These are phyloP conservation scores for Litsea cubeba DNA, from an alignment of 164 flowering plant genomes.

Conservation along the genomic window DNA sequence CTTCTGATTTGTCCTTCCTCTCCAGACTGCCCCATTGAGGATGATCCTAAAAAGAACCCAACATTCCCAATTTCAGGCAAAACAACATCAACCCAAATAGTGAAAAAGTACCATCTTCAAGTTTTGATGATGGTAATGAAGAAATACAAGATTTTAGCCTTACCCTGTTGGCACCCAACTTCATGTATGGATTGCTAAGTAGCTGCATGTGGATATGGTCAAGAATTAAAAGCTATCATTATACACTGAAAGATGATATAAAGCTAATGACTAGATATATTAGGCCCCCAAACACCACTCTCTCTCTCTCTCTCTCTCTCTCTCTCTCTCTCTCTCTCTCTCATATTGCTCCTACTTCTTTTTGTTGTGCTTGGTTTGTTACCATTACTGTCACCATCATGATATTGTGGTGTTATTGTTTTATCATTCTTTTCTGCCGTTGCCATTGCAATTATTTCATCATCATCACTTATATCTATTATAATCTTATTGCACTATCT, in stretches of 20 bases:
- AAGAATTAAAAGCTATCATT: neutral
- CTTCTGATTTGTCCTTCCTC: slow-evolving; percentile 40
- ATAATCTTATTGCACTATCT: neutral
- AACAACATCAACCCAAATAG: neutral
- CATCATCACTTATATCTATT: neutral
- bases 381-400: neutral
- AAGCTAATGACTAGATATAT: neutral
- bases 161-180: slow-evolving; percentile 45
- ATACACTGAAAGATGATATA: neutral
- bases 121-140: neutral
- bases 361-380: neutral
- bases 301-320: slow-evolving; percentile 4
- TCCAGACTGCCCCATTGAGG: slow-evolving; percentile 50
- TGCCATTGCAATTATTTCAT: neutral
- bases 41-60: slow-evolving; percentile 31
- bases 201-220: slow-evolving; percentile 34
- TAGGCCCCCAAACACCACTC: neutral
- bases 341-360: neutral
- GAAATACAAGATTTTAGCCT: neutral
- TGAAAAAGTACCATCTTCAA: neutral
- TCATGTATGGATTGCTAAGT: slow-evolving; percentile 58
- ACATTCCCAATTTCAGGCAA: neutral
- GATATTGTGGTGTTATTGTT: no score
- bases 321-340: slow-evolving; percentile 7
- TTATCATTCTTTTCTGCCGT: neutral